Conservation (phyloP, 345 rosid genomes). For the Chamaenerion angustifolium region DNA sequence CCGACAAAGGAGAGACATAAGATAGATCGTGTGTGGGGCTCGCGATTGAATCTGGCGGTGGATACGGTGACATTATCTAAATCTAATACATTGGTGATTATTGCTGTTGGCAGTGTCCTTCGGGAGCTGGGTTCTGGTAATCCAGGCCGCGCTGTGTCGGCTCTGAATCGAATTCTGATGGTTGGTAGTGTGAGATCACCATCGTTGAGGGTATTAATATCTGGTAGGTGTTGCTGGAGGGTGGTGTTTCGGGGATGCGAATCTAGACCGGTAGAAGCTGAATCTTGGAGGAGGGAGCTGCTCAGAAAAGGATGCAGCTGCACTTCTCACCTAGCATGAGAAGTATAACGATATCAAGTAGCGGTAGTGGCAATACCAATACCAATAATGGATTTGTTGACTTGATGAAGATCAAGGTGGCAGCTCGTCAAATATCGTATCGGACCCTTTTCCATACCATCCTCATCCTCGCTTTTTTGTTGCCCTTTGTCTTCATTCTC, state of each 20-base stretch:
- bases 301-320: conserved; percentile 95
- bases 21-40: background rate
- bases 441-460: conserved; percentile 91
- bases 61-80: conserved; percentile 6
- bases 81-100: background rate
- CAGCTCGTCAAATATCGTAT: conserved; percentile 99
- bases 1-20: background rate
- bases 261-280: conserved; percentile 4
- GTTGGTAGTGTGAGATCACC: conserved; percentile 28
- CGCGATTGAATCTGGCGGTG: conserved; percentile 64
- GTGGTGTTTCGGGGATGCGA: background rate
- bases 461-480: conserved; percentile 89
- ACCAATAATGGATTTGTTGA: conserved; percentile 81
- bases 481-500: conserved; percentile 97
- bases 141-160: background rate
- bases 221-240: conserved; percentile 1
- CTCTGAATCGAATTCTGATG: conserved; percentile 57
- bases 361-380: conserved; percentile 8
- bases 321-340: conserved; percentile 99
- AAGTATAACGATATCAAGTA: conserved; percentile 97
- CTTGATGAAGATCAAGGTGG: conserved; percentile 99
- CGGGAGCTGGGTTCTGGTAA: conserved; percentile 1
- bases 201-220: conserved; percentile 6
- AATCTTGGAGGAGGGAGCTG: conserved; percentile 39
- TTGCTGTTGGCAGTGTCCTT: background rate